phyloP scores from a whole-genome alignment of 768 basidiomycete genomes.

The Steccherinum ochraceum region DNA sequence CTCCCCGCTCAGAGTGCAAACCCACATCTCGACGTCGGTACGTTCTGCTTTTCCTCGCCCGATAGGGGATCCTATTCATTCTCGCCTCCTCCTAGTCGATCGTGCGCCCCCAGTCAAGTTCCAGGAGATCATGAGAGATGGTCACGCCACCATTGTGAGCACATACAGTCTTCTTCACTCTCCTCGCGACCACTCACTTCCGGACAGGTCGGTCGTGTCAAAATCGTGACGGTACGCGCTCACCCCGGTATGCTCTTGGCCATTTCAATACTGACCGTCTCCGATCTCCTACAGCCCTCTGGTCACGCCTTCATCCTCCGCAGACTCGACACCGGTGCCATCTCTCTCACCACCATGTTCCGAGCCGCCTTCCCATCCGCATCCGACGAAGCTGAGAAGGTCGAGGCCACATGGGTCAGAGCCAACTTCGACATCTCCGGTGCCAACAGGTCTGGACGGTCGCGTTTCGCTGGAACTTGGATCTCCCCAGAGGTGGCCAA shows the following conservation, averaged over 20 bases:
- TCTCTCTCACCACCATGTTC: constrained; percentile 94
- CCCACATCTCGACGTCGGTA: background rate
- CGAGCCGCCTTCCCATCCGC: constrained; percentile 89
- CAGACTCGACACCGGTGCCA: constrained; percentile 87
- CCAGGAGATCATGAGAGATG: constrained; percentile 85
- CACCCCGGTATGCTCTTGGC: constrained; percentile 6
- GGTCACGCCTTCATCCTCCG: constrained; percentile 93
- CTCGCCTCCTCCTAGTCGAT: constrained; percentile 29
- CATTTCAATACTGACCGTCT: constrained; percentile 4
- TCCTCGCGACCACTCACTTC: constrained; percentile 11
- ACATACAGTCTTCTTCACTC: constrained; percentile 3
- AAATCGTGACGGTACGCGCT: constrained; percentile 75
- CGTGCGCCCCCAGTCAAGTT: constrained; percentile 79
- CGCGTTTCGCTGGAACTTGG: constrained; percentile 89
- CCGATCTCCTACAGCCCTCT: constrained; percentile 40
- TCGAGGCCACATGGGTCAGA: constrained; percentile 80
- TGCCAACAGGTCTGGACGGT: constrained; percentile 57
- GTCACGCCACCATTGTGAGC: constrained; percentile 77
- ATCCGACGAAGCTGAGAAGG: constrained; percentile 67
- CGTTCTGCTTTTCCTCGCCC: background rate
- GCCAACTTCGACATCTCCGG: constrained; percentile 68
- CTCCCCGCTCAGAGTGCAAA: background rate
- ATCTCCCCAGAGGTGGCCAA: constrained; percentile 60
- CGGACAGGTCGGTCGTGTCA: constrained; percentile 74
- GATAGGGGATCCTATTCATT: background rate